phyloP scores from a whole-genome alignment of 2,329 filamentous ascomycete species.

The Xylariaceae sp. region DNA sequence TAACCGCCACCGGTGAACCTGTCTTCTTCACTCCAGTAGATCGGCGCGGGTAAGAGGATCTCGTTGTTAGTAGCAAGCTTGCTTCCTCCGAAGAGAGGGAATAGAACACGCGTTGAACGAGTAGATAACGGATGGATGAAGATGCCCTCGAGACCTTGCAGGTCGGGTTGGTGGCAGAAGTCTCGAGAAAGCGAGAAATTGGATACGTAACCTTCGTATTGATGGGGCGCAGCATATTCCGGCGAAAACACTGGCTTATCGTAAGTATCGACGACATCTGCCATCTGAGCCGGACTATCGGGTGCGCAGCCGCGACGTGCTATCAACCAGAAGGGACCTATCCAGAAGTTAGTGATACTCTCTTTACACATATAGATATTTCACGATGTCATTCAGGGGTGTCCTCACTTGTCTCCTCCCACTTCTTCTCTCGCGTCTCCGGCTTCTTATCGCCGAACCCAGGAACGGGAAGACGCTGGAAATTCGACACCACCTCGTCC shows the following conservation, averaged over 20 bases:
- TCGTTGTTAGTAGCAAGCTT: constrained; percentile 66
- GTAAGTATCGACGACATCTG: constrained; percentile 41
- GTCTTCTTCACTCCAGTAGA: constrained; percentile 61
- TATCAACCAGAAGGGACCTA: constrained; percentile 53
- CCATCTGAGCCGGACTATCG: constrained; percentile 53
- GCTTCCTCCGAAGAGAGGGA: constrained; percentile 64
- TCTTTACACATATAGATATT: neutral
- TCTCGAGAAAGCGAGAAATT: constrained; percentile 58
- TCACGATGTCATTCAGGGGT: neutral
- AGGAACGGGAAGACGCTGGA: constrained; percentile 38
- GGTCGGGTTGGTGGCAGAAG: constrained; percentile 60
- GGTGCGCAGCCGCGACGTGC: constrained; percentile 57
- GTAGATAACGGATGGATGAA: constrained; percentile 57
- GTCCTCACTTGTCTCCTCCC: constrained; percentile 47
- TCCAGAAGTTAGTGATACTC: neutral
- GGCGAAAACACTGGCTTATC: constrained; percentile 42
- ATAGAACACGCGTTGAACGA: constrained; percentile 50
- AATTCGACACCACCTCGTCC: constrained; percentile 42
- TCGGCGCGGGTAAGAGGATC: constrained; percentile 62
- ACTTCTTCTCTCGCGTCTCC: constrained; percentile 39
- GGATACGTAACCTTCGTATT: constrained; percentile 52
- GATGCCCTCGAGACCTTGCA: constrained; percentile 59
- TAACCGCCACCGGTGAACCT: constrained; percentile 55
- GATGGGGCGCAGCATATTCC: constrained; percentile 43
- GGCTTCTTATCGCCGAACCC: constrained; percentile 35